phyloP scores from a whole-genome alignment of 2,329 filamentous ascomycete species.

The Teratosphaeria zuluensis region DNA sequence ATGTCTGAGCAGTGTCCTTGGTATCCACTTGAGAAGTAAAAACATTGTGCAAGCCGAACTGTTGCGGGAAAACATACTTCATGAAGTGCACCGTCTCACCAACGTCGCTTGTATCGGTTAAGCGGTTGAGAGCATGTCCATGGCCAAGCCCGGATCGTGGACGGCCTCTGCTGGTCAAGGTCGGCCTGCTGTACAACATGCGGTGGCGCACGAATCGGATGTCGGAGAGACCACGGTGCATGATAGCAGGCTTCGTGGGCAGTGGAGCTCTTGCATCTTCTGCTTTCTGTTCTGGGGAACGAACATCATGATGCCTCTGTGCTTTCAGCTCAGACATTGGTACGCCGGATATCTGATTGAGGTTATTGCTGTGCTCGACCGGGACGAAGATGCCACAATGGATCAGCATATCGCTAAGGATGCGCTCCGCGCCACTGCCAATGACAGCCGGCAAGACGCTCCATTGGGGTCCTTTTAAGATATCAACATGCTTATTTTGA shows the following conservation, averaged over 20 bases:
- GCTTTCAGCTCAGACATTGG: constrained; percentile 41
- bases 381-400: constrained; percentile 67
- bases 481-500: constrained; percentile 60
- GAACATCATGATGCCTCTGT: neutral
- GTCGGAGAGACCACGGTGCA: constrained; percentile 11
- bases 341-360: constrained; percentile 69
- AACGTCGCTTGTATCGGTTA: constrained; percentile 37
- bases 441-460: constrained; percentile 62
- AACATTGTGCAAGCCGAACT: constrained; percentile 87
- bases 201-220: constrained; percentile 71
- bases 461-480: constrained; percentile 65
- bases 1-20: constrained; percentile 58
- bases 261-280: neutral
- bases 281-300: neutral
- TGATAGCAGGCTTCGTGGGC: neutral
- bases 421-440: constrained; percentile 62
- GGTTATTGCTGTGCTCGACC: constrained; percentile 53
- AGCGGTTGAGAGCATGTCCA: constrained; percentile 76
- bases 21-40: constrained; percentile 63
- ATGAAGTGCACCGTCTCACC: constrained; percentile 59
- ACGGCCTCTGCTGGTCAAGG: constrained; percentile 56
- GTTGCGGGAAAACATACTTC: constrained; percentile 88
- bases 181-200: constrained; percentile 75
- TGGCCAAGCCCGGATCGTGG: constrained; percentile 68
- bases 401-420: constrained; percentile 68